Evolutionary conservation across 75 land plant species (phyloP), one percentile per base, ranked within the genome.

Genomic region (Cupressus sempervirens): DNA sequence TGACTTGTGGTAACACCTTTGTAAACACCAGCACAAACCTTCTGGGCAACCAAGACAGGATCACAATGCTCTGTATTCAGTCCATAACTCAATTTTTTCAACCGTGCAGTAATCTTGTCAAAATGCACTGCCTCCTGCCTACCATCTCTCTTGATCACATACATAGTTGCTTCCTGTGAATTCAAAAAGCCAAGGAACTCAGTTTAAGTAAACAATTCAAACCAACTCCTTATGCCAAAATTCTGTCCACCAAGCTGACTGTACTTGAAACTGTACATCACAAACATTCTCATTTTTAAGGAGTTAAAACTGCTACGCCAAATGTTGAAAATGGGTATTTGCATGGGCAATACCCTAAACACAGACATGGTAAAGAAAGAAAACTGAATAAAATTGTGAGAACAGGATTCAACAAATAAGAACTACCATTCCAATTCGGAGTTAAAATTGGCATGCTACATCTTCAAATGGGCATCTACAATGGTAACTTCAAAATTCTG

Each of bases 61-160:
- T 91, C 92, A 79, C 92, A 91, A 48, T 91, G 90, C 65, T 91
- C 91, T 34, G 85, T 83, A 76, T 89, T 91, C 32, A 91, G 84
- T 68, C 91, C 91, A 87, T 91, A 89, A 85, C 92, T 91, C 80
- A 91, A 84, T 83, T 91, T 91, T 88, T 91, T 91, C 86, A 91
- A 86, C 48, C 92, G 90, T 26, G 92, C 92, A 8, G 92, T 91
- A 54, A 91, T 91, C 91, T 91, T 91, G 80, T 91, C 92, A 70
- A 91, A 91, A 53, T 91, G 92, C 43, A 91, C 92, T 7, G 92
- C 36, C 85, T 91, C 92, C 81, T 89, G 91, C 83, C 90, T 74
- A 38, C 92, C 92, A 80, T 91, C 92, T 81, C 92, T 84, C 86
- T 91, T 91, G 43, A 91, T 87, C 52, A 91, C 92, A 85, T 91